Base-by-base conservation (phyloP, 2,329 filamentous ascomycete genomes). In the Botrytis pseudocinerea region DNA sequence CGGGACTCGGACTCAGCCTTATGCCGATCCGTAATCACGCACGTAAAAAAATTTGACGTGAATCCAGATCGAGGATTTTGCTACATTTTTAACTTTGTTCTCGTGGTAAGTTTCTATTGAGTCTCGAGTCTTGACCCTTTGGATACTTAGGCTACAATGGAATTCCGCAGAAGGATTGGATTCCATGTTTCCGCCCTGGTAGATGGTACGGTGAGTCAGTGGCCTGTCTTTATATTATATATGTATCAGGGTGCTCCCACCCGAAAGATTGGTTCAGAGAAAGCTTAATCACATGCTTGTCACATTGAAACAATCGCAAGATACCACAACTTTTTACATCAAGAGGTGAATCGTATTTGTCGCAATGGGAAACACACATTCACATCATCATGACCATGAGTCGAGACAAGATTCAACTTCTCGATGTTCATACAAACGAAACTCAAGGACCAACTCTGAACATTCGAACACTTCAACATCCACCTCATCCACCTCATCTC, bases 321-420 rank as follows among this genome's bases (percentile, higher is more conserved):
- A 64, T 32, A 64, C n/a, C 32, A 38, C 22, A 51, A 14, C 22
- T n/a, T 25, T 18, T 25, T 35, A 16, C 22, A 12, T 38, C 44
- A 38, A 66, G 32, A 66, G 4, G 9, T 35, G n/a, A 28, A 10
- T 16, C 35, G 57, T 57, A 42, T 28, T 42, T 14, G 48, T 32
- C 16, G 46, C n/a, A 32, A 72, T 72, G 70, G 70, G 70, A 32
- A 72, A 69, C 14, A 42, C 64, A 69, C 48, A 42, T 57, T 72
- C 70, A 42, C 63, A 68, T 28, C 28, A 66, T 66, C 46, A 35
- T 1, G 18, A 32, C 18, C 35, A 42, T 51, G 40, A 48, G 16
- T 40, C 70, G 22, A 65, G 28, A 20, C 18, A 22, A 10, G 38
- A 64, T 48, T n/a, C 40, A 22, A 60, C 28, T 28, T 57, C 38